Conservation (phyloP, 192 early-diverging fungal genomes). For the Geosiphon pyriformis region DNA sequence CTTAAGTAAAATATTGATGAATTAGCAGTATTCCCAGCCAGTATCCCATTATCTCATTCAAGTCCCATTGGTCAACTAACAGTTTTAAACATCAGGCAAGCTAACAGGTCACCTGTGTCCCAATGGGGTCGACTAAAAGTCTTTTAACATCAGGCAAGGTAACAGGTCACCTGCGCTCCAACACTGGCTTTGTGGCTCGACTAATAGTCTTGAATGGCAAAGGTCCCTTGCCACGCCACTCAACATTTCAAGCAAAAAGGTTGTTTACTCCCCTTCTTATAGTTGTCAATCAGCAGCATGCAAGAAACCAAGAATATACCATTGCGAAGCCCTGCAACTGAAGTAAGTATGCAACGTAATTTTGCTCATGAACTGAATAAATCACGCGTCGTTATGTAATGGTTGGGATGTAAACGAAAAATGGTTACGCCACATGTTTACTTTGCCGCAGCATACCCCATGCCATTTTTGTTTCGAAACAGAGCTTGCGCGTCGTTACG, state of each 20-base stretch:
- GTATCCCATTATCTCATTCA: no score
- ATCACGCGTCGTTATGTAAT: no score
- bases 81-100: constrained; percentile 22
- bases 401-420: not conserved
- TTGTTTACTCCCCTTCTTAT: constrained; percentile 14
- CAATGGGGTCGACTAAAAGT: constrained; percentile 13
- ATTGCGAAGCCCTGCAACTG: not conserved
- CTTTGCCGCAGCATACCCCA: no score
- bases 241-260: not conserved
- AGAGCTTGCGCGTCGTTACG: no score
- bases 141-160: constrained; percentile 19
- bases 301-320: constrained; percentile 14
- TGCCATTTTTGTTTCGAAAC: no score
- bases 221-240: not conserved
- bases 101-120: constrained; percentile 21
- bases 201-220: constrained; percentile 16
- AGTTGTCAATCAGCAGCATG: constrained; percentile 2
- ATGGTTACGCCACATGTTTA: not conserved
- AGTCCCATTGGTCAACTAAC: not conserved
- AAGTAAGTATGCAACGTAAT: not conserved
- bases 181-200: constrained; percentile 22
- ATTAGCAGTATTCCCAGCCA: constrained; percentile 18
- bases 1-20: constrained; percentile 15
- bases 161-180: constrained; percentile 15
- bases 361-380: no score